phyloP scores from a whole-genome alignment of 2,329 filamentous ascomycete genomes.

The Nannizziopsis arthrosporioides region DNA sequence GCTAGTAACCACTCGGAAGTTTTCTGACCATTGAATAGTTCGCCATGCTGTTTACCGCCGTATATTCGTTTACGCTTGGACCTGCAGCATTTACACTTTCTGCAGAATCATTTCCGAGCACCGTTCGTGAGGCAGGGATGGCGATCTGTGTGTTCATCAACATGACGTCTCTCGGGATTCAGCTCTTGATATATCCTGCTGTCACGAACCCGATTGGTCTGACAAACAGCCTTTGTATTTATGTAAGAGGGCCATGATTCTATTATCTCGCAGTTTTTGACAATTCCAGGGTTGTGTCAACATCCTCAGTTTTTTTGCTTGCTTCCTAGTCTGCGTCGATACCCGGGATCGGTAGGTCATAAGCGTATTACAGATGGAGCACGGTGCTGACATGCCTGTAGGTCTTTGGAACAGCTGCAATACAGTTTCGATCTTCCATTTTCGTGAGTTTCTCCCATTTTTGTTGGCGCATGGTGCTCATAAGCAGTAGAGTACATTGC shows the following conservation, averaged over 20 bases:
- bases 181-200: slow-evolving; percentile 8
- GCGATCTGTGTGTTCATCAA: slow-evolving; percentile 10
- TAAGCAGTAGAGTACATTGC: slow-evolving; percentile 3
- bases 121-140: slow-evolving; percentile 9
- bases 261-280: neutral
- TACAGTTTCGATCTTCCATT: slow-evolving; percentile 8
- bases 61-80: slow-evolving; percentile 8
- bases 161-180: slow-evolving; percentile 10
- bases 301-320: slow-evolving; percentile 7
- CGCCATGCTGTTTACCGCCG: slow-evolving; percentile 8
- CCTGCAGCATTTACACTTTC: slow-evolving; percentile 9
- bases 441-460: neutral
- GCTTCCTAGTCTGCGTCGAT: slow-evolving; percentile 10
- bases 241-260: neutral
- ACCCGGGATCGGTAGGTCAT: slow-evolving; percentile 7
- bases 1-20: neutral
- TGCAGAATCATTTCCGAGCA: slow-evolving; percentile 10
- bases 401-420: slow-evolving; percentile 8
- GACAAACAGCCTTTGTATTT: slow-evolving; percentile 7
- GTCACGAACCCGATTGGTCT: slow-evolving; percentile 7
- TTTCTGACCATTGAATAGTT: slow-evolving; percentile 2
- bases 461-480: neutral
- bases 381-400: neutral
- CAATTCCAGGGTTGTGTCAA: slow-evolving; percentile 8
- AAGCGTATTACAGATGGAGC: neutral